Conservation (phyloP, 108 stramenopile species). For the Skeletonema grethae region DNA sequence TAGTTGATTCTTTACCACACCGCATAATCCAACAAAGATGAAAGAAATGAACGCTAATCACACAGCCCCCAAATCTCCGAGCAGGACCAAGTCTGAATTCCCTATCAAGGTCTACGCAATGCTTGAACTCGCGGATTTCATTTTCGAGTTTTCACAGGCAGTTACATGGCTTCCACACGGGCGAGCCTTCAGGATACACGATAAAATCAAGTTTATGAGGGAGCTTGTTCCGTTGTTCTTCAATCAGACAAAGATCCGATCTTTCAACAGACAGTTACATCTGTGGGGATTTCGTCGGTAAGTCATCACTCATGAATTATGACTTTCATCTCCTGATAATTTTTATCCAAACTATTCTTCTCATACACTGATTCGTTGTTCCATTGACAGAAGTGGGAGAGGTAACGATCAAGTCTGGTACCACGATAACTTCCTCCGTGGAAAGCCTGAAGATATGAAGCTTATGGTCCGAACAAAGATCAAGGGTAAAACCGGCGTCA, state of each 20-base stretch:
- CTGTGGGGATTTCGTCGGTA: conserved; percentile 17
- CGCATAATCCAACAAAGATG: no score
- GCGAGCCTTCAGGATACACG: conserved; percentile 53
- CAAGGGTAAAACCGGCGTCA: neutral
- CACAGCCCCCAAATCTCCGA: no score
- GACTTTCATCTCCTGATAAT: no score
- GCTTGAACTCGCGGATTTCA: neutral
- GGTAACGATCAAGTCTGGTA: conserved; percentile 14
- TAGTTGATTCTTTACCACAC: no score
- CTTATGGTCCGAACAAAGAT: neutral
- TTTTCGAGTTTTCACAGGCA: neutral
- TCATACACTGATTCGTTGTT: neutral
- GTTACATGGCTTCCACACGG: conserved; percentile 62
- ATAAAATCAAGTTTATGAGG: conserved; percentile 52
- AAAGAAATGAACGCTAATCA: neutral
- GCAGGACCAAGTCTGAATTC: conserved; percentile 1
- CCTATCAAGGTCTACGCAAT: conserved; percentile 9
- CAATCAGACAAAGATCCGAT: conserved; percentile 9
- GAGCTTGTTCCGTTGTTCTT: conserved; percentile 55
- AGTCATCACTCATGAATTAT: neutral
- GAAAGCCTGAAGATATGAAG: neutral
- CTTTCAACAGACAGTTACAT: conserved; percentile 13
- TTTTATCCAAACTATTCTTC: neutral
- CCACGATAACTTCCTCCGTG: conserved; percentile 13
- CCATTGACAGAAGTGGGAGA: neutral